phyloP scores from a whole-genome alignment of 768 basidiomycete species.

The Cystofilobasidium ferigula region DNA sequence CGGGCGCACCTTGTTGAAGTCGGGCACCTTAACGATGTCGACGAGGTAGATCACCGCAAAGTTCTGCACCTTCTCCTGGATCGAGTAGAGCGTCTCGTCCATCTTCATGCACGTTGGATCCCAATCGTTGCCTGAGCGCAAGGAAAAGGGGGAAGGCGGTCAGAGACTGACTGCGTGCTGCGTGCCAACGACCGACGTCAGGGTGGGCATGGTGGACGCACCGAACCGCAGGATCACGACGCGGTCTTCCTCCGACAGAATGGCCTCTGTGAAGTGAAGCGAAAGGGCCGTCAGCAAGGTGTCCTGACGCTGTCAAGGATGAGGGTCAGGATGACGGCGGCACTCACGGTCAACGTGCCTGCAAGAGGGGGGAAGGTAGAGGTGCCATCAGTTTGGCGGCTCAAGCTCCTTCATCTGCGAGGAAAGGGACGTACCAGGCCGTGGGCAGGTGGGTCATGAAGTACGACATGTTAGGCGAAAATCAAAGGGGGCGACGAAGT shows the following conservation, averaged over 20 bases:
- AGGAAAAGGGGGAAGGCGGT: not conserved
- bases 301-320: no score
- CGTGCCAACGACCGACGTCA: no score
- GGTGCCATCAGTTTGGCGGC: slow-evolving; percentile 40
- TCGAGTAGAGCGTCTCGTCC: slow-evolving; percentile 89
- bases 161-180: not conserved
- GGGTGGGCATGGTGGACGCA: not conserved
- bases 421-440: slow-evolving; percentile 36
- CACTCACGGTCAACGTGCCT: slow-evolving; percentile 82
- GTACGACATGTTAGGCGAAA: slow-evolving; percentile 58
- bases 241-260: slow-evolving; percentile 93
- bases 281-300: no score
- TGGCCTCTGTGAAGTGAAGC: slow-evolving; percentile 48
- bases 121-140: slow-evolving; percentile 30
- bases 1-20: slow-evolving; percentile 84
- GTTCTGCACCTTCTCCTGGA: slow-evolving; percentile 95
- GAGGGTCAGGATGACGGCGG: not conserved
- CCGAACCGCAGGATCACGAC: slow-evolving; percentile 91
- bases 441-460: slow-evolving; percentile 78
- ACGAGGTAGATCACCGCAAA: slow-evolving; percentile 92
- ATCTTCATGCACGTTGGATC: slow-evolving; percentile 94
- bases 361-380: not conserved
- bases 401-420: not conserved
- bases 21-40: slow-evolving; percentile 93
- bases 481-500: no score